Base-by-base conservation (phyloP, 768 basidiomycete species). In the Clavulina sp. region DNA sequence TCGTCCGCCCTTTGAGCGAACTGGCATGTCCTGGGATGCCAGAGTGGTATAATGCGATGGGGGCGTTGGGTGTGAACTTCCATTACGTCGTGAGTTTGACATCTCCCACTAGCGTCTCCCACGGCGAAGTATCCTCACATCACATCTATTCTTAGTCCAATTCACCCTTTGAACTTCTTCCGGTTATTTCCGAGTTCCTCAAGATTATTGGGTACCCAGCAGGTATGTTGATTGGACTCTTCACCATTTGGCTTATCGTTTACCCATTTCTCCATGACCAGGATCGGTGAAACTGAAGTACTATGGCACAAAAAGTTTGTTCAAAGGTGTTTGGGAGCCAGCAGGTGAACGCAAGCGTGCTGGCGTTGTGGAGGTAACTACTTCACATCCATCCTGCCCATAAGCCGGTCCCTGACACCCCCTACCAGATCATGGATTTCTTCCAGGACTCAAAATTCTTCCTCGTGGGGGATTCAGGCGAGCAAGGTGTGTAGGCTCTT, bases 381-480 rank as follows among this genome's bases (percentile, higher is more conserved):
- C 28, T 34, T 40, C n/a, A 32, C 4, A 29, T 31, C 28, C 16
- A 34, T 49, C 9, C 41, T 16, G 32, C 46, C 52, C 5, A 36
- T 21, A 1, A 38, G n/a, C n/a, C 40, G 2, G 34, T 31, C 41
- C 55, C 33, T 29, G 57, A 47, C 28, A 1, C 6, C 16, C 18
- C n/a, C 32, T 21, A 21, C 6, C 43, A 56, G 54, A 48, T 87
- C 21, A 67, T 92, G 9, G 73, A 81, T 34, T 68, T 76, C 2
- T 92, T 92, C 62, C 77, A 77, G 0, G 69, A 77, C 36, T 77
- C 84, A 1, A 69, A 65, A 34, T 95, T 97, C 65, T 64, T 96
- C 60, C 74, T 92, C 47, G 70, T 97, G 36, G 93, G 93, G 4
- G 93, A 97, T 63, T 78, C 81, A 0, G 93, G 92, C 31, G 93